phyloP scores from a whole-genome alignment of 23 red algal species.

The Gracilaria domingensis region DNA sequence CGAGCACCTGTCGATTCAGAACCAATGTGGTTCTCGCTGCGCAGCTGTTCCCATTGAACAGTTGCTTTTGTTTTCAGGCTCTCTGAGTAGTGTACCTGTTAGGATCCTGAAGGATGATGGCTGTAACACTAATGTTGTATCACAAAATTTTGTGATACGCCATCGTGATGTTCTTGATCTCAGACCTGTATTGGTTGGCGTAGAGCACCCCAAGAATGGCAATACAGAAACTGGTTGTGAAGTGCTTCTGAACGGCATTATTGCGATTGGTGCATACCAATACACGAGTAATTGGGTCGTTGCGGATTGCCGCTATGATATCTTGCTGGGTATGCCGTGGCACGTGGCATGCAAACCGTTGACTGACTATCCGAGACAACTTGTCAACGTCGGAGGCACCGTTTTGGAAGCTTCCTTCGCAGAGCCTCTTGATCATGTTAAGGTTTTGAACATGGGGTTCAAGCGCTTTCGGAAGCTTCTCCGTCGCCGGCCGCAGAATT shows the following conservation, averaged over 20 bases:
- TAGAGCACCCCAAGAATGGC: not conserved
- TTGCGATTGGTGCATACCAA: not conserved
- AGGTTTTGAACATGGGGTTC: too few relatives aligned
- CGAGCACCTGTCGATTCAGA: not conserved
- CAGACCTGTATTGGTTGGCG: not conserved
- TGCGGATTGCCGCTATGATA: not conserved
- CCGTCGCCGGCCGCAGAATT: too few relatives aligned
- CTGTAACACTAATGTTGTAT: constrained; percentile 5
- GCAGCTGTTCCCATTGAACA: not conserved
- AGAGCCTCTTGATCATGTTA: too few relatives aligned
- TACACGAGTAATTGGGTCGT: not conserved
- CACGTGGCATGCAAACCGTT: not conserved
- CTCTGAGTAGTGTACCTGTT: not conserved
- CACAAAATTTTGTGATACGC: not conserved
- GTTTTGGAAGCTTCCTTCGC: not conserved
- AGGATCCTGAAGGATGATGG: not conserved
- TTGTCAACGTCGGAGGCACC: not conserved
- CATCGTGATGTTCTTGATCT: not conserved
- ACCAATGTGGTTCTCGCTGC: too few relatives aligned
- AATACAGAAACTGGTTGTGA: not conserved
- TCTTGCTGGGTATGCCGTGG: not conserved
- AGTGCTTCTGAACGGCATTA: not conserved
- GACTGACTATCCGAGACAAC: not conserved
- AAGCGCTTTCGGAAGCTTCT: too few relatives aligned
- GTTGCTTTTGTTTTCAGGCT: not conserved